These are phyloP conservation scores for Coffea canephora DNA, from an alignment of 257 asterid genomes.

Conservation along the genomic window DNA sequence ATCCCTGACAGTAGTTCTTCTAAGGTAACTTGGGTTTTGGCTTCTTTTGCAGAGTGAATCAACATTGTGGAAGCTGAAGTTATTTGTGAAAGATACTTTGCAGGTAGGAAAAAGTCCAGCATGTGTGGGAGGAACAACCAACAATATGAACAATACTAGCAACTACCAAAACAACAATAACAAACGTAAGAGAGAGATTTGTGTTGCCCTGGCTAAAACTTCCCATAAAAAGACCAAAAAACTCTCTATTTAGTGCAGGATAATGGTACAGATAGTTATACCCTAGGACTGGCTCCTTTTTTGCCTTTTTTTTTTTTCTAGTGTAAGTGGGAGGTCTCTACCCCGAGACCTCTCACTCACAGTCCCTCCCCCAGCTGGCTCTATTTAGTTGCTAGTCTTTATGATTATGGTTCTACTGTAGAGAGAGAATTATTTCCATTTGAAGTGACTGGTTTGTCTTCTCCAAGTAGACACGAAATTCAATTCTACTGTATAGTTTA, in stretches of 20 bases:
- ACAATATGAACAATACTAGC: slow-evolving; percentile 28
- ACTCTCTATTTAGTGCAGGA: slow-evolving; percentile 8
- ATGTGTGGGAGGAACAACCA: slow-evolving; percentile 26
- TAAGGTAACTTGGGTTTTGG: background rate
- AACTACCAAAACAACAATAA: slow-evolving; percentile 37
- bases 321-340: no score
- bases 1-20: background rate
- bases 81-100: slow-evolving; percentile 64
- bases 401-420: background rate
- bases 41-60: slow-evolving; percentile 61
- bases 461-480: background rate
- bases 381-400: background rate
- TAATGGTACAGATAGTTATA: background rate
- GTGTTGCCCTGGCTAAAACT: slow-evolving; percentile 40
- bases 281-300: background rate
- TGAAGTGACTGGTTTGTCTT: no score
- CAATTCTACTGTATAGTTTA: background rate
- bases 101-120: slow-evolving; percentile 53
- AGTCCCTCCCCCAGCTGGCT: background rate
- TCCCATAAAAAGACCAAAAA: slow-evolving; percentile 57
- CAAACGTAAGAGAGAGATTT: slow-evolving; percentile 56
- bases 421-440: background rate
- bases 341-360: no score
- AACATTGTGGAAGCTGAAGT: slow-evolving; percentile 77
- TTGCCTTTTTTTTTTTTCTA: no score